A percentile compares a stretch with the other conserved stretches of the same genome.
Conservation (phyloP, 1,284 basidiomycete genomes). For the Cryptococcus sp. region DNA sequence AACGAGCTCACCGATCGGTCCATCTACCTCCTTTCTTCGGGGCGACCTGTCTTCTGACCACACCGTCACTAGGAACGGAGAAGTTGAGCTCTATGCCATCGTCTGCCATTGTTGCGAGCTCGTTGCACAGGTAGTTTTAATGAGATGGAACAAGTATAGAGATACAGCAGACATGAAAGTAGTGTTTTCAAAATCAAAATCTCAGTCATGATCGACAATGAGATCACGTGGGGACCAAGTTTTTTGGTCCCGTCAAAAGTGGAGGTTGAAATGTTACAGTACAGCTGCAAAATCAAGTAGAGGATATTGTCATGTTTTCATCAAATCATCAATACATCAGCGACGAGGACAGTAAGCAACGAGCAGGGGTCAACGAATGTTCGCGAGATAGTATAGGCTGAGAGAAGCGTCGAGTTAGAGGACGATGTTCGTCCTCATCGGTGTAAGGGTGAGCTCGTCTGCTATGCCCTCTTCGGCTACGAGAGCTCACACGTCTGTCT, state of each 20-base stretch:
- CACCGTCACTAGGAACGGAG: conserved; percentile 28
- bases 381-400: conserved; percentile 5
- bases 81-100: conserved; percentile 54
- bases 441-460: conserved; percentile 37
- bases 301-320: not conserved
- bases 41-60: conserved; percentile 22
- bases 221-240: conserved; percentile 4
- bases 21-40: conserved; percentile 72
- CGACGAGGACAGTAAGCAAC: not conserved
- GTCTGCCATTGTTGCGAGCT: conserved; percentile 42
- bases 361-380: not conserved
- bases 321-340: not conserved
- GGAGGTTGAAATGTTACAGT: conserved; percentile 5
- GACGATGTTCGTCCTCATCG: conserved; percentile 50
- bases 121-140: not conserved
- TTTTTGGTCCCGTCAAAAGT: not conserved
- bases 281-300: not conserved
- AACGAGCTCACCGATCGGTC: conserved; percentile 69
- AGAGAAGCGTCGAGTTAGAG: not conserved
- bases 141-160: not conserved
- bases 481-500: not conserved
- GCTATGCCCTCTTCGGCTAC: not conserved
- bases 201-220: not conserved
- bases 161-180: not conserved
- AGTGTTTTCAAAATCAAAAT: conserved; percentile 5